Percentiles rank a stretch among this genome's conserved stretches.
Conservation (phyloP, 2,329 filamentous ascomycete genomes). For the Blumeriella jaapii region DNA sequence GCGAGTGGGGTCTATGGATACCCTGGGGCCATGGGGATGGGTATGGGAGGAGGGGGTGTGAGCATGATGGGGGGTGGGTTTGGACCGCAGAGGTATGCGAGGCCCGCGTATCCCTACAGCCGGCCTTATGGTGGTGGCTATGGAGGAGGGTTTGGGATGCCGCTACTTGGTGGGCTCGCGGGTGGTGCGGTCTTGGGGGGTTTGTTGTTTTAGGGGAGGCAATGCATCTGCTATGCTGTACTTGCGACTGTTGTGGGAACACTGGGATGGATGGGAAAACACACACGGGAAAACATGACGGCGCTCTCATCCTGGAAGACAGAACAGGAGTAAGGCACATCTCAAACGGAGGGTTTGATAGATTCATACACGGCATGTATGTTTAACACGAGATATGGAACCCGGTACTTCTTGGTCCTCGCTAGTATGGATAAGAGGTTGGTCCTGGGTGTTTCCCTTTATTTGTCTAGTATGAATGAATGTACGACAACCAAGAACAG, state of each 20-base stretch:
- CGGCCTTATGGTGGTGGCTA: slow-evolving; percentile 33
- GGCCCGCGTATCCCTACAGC: slow-evolving; percentile 37
- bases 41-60: slow-evolving; percentile 26
- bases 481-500: too few species aligned
- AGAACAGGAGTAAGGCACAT: too few species aligned
- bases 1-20: slow-evolving; percentile 7
- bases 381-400: too few species aligned
- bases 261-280: slow-evolving; percentile 1
- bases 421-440: too few species aligned
- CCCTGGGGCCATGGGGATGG: slow-evolving; percentile 26
- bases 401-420: too few species aligned
- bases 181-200: slow-evolving; percentile 37
- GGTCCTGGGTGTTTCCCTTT: too few species aligned
- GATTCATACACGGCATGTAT: too few species aligned
- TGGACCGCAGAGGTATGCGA: slow-evolving; percentile 37
- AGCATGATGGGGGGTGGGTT: slow-evolving; percentile 34
- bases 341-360: too few species aligned
- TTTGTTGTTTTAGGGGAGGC: slow-evolving; percentile 23
- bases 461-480: too few species aligned
- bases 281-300: too few species aligned
- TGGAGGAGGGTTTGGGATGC: slow-evolving; percentile 35
- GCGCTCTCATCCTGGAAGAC: too few species aligned
- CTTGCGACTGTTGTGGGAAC: not conserved
- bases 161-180: slow-evolving; percentile 34
- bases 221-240: not conserved